Evolutionary conservation across 176 grass and related monocot genomes (phyloP), one percentile per base, ranked within the genome.

Genomic region (Carex pumila): DNA sequence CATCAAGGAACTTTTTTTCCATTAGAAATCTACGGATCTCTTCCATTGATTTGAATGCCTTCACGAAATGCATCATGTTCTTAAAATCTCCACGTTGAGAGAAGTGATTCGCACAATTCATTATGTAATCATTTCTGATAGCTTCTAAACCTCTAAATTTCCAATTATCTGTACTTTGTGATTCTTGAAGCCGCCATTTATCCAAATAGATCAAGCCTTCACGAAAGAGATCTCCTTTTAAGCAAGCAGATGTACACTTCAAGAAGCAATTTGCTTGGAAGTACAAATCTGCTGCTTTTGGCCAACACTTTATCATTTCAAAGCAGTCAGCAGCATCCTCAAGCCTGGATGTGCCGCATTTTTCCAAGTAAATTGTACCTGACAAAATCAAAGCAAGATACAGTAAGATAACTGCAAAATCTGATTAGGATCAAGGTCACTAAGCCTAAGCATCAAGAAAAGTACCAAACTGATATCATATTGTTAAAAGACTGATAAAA

Each of bases 261-360:
- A 61, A 22, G 14, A 94, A 92, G 83, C 88, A 91, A 76, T 86
- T 92, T 53, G 83, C 90, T 90, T 84, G 88, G 29, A 92, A 92
- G 76, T 94, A 97, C 4, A 79, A 71, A 60, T 91, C 71, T 55
- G 92, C 94, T 61, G 94, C 94, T 60, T 17, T 76, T 31, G 69
- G 58, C 92, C 90, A 94, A 71, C 80, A 66, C 61, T 91, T 85
- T 57, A 61, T 53, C 50, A 47, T 71, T 32, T 18, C 69, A 73
- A 97, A 97, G 58, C 94, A 97, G 13, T 97, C 81, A 6, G 80
- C 94, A 0, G 94, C 92, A 85, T 89, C 87, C 56, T 97, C 84
- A 50, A 97, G 85, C 59, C 76, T 92, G 37, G 90, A 92, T 71
- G 49, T 85, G 74, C 92, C 87, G 86, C 85, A 94, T 85, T 89